Evolutionary conservation across 2,329 filamentous ascomycete species (phyloP), one percentile per base, ranked within the genome.

Genomic region (Cercospora sesami): DNA sequence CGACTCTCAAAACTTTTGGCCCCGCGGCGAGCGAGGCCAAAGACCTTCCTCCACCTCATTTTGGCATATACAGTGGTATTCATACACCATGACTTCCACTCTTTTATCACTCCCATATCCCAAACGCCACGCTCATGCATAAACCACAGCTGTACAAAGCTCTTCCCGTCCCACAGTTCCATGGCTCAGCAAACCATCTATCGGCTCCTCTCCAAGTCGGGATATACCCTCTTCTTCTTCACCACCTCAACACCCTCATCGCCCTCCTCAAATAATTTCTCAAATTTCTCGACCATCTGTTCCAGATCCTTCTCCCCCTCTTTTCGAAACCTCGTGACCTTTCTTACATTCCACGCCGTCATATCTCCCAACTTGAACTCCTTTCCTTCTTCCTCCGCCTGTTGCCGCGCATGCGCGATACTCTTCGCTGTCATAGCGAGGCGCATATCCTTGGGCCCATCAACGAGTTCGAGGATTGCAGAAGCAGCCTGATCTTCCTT

Each of bases 381-480:
- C 68, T 82, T 78, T 2, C 84, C 82, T 67, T 84, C 78, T 5
- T 69, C 67, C 21, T 71, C 69, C 2, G 70, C 67, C n/a, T 66
- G 64, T 21, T 45, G 48, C 18, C 68, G 39, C 16, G 68, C 63
- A 30, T 89, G 85, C 53, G 92, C 92, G 6, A 98, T 85, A 0
- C 92, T 90, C 74, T 91, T 91, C 28, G 95, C 95, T 2, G 94
- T 97, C 87, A 98, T 89, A 75, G 93, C 92, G 82, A 97, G 97
- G 36, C 94, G 91, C 84, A 97, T 92, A 81, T 99, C 95, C 79
- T 90, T 91, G 36, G 93, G 93, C 39, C 94, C 94, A 80, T 99
- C 95, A 69, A 99, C 94, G 33, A 99, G 87, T 81, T 98, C 93
- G 59, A 99, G 89, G 71, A 99, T 94, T 23, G 95, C 94, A 36